phyloP scores from a whole-genome alignment of 164 flowering plant genomes.

The Malania oleifera region DNA sequence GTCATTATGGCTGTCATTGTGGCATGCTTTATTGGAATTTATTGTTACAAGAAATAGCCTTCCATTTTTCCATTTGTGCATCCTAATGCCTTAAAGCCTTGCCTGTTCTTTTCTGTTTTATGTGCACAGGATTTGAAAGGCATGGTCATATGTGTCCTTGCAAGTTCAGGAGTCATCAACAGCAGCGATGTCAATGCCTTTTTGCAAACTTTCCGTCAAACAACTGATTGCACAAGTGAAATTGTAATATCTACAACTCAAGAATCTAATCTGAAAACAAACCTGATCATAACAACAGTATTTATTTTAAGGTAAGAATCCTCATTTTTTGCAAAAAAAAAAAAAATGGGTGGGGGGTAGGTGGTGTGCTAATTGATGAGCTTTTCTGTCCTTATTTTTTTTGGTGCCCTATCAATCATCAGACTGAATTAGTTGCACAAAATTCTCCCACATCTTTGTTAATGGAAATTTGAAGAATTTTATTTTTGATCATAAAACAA shows the following conservation, averaged over 20 bases:
- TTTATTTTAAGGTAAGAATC: slow-evolving; percentile 54
- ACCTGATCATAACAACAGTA: slow-evolving; percentile 60
- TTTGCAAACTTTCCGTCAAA: slow-evolving; percentile 50
- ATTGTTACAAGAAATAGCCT: background rate
- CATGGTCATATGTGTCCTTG: slow-evolving; percentile 51
- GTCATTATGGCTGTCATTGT: background rate
- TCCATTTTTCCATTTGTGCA: background rate
- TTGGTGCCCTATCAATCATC: background rate
- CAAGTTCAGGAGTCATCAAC: slow-evolving; percentile 39
- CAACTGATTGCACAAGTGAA: slow-evolving; percentile 42
- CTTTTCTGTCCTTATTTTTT: background rate
- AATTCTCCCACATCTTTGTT: too few species aligned
- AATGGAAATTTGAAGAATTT: too few species aligned
- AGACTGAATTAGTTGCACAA: background rate
- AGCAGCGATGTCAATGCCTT: slow-evolving; percentile 35
- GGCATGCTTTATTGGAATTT: background rate
- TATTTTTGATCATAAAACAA: too few species aligned
- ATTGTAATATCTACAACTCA: slow-evolving; percentile 44
- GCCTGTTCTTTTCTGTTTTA: background rate
- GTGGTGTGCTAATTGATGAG: background rate
- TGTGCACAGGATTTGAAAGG: slow-evolving; percentile 51
- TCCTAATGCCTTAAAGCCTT: background rate
- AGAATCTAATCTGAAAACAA: slow-evolving; percentile 66
- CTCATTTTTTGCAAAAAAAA: background rate
- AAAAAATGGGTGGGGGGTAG: too few species aligned